Evolutionary conservation across 129 eudicot species (phyloP).

Genomic region (Scalesia atractyloides): DNA sequence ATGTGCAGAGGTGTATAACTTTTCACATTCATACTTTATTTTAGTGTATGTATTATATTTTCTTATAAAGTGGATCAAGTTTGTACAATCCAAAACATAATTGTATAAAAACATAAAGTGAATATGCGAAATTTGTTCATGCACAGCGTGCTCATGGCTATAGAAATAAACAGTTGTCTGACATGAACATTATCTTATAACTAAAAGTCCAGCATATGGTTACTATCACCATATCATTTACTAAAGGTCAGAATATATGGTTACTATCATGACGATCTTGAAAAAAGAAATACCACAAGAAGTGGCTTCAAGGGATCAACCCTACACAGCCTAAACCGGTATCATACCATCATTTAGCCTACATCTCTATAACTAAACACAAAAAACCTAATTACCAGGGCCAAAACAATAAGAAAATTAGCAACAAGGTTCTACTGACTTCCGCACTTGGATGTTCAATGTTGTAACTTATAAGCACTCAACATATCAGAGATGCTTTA

Average conservation of each 20-base stretch:
- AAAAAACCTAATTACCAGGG: not conserved
- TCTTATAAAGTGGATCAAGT: not conserved
- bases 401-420: not conserved
- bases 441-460: not conserved
- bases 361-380: not conserved
- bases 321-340: not conserved
- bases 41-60: not conserved
- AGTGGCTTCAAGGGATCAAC: not conserved
- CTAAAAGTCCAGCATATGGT: not conserved
- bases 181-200: not conserved
- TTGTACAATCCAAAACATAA: not conserved
- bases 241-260: not conserved
- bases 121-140: not conserved
- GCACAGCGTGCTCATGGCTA: not conserved
- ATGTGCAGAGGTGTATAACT: not conserved
- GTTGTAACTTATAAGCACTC: not conserved
- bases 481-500: not conserved
- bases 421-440: not conserved
- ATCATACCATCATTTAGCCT: not conserved
- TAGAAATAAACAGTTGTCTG: not conserved
- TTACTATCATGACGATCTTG: not conserved
- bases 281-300: not conserved
- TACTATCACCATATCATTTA: too few relatives aligned
- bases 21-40: not conserved
- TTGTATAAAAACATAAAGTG: not conserved